A percentile compares a stretch with the other conserved stretches of the same genome.
Evolutionary conservation across 208 protist genomes (phyloP).

Genomic region (Acanthamoeba royreba): DNA sequence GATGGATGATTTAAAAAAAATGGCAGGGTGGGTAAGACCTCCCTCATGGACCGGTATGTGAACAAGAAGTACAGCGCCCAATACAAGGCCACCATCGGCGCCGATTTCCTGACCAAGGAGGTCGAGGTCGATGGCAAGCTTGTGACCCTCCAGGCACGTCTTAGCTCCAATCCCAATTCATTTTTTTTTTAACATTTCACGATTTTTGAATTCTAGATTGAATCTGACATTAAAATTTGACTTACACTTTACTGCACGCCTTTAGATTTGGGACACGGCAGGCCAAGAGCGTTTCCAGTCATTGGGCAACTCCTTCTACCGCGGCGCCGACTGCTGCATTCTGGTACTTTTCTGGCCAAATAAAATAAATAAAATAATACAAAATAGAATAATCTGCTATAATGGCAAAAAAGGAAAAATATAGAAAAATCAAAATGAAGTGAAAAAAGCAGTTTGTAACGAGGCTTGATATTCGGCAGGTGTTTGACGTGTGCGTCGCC

Average conservation of each 20-base stretch:
- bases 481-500: conserved; percentile 65
- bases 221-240: background rate
- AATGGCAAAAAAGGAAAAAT: no score
- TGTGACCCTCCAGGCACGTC: conserved; percentile 87
- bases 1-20: background rate
- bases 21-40: conserved; percentile 76
- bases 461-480: no score
- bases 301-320: conserved; percentile 96
- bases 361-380: no score
- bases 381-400: no score
- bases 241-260: background rate
- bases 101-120: conserved; percentile 96
- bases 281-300: conserved; percentile 98
- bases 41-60: conserved; percentile 84
- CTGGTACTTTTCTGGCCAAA: conserved; percentile 57
- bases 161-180: background rate
- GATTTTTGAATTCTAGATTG: background rate
- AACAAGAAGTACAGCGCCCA: conserved; percentile 84
- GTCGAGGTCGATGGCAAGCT: conserved; percentile 89
- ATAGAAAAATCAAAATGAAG: no score
- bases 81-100: conserved; percentile 98
- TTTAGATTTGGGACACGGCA: conserved; percentile 89
- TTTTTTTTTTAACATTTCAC: background rate
- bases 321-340: conserved; percentile 93
- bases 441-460: no score